A percentile compares a stretch with the other conserved stretches of the same genome.
phyloP scores from a whole-genome alignment of 306 rosid genomes.

The Corylus americana region DNA sequence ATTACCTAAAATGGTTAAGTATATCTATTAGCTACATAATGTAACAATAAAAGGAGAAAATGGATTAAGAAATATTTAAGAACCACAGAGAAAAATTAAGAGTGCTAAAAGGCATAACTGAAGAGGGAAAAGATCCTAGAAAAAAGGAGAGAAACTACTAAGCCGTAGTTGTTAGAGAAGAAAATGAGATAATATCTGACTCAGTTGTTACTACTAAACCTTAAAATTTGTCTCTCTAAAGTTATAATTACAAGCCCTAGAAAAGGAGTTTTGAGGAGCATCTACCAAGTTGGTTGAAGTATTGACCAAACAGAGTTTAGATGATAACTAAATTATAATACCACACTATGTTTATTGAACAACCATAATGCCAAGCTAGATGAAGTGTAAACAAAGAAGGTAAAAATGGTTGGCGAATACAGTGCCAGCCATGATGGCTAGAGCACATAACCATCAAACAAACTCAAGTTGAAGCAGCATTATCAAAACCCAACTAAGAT shows the following conservation, averaged over 20 bases:
- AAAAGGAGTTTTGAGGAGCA: not conserved
- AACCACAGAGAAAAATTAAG: not conserved
- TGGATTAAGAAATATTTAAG: not conserved
- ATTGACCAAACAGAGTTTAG: not conserved
- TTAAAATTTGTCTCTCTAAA: not conserved
- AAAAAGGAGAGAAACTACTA: not conserved
- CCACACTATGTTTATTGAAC: not conserved
- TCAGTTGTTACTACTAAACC: not conserved
- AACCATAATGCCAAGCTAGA: not conserved
- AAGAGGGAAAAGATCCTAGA: not conserved
- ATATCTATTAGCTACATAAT: not conserved
- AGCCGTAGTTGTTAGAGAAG: not conserved
- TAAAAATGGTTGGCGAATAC: not conserved
- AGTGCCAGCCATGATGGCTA: no score
- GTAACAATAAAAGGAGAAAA: not conserved
- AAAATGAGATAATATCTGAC: not conserved
- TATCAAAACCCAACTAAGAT: not conserved
- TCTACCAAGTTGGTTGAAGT: slow-evolving; percentile 2
- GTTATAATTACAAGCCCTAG: not conserved
- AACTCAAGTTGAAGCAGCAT: not conserved
- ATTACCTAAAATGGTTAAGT: not conserved
- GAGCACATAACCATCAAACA: not conserved
- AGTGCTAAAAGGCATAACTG: not conserved
- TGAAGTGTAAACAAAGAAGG: not conserved
- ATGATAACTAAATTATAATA: not conserved